Evolutionary conservation across 106 monocot species (phyloP), one percentile per base, ranked within the genome.

Genomic region (Acorus gramineus): DNA sequence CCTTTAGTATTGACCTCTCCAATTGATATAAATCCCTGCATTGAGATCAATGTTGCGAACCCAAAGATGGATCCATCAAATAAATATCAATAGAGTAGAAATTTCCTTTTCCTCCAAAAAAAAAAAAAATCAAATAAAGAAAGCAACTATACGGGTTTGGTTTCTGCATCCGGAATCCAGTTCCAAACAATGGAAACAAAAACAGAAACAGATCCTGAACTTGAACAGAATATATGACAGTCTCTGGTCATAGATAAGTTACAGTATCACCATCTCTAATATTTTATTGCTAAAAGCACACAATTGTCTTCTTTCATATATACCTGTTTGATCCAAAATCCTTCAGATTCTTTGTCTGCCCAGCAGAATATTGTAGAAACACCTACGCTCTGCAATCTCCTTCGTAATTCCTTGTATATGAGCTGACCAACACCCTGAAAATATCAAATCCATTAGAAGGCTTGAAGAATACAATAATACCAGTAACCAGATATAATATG

Each of bases 321-420:
- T 82, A 88, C 93, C 80, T 93, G 85, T 68, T 88, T 93, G 45
- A 76, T 59, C 93, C 93, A 93, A 85, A 93, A 88, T 43, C 78
- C 82, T 76, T 81, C 78, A 60, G 88, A 93, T 42, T 71, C 78
- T 45, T 76, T 69, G 66, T 89, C 93, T 63, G 80, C 85, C 93
- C 88, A 93, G 71, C 93, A 93, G 28, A 83, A 85, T 69, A 93
- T 72, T 53, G 76, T 79, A 54, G 53, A 71, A 68, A 85, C 65
- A 10, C 93, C 93, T 10, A 88, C 85, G 64, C 52, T 73, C 63
- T 75, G 66, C 66, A 93, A 85, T 61, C 93, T 85, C 62, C 70
- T 71, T 58, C 69, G 85, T 67, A 93, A 76, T 72, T 88, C 93
- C 52, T 65, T 68, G 53, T 76, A 93, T 62, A 93, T 54, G 58